Evolutionary conservation across 805 yeast genomes (phyloP).

Genomic region (Barnettozyma sucrosica): DNA sequence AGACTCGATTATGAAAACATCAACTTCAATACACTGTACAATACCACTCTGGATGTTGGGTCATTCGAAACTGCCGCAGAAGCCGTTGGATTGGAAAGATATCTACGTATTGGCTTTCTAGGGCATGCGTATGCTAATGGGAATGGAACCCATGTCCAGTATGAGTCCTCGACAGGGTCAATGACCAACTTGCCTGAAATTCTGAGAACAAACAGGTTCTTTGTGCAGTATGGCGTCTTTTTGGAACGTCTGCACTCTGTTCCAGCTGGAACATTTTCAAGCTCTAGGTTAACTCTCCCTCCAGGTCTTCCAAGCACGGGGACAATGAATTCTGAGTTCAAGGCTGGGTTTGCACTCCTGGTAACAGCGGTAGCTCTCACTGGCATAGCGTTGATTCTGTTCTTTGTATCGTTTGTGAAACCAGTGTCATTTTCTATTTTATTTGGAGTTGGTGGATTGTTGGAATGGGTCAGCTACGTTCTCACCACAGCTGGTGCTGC

Average conservation of each 20-base stretch:
- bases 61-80: neutral
- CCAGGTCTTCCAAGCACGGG: neutral
- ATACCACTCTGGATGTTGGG: neutral
- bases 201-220: conserved; percentile 1
- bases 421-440: neutral
- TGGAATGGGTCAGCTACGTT: neutral
- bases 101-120: conserved; percentile 1
- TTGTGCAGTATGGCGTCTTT: neutral
- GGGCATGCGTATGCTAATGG: neutral
- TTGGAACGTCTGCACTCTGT: neutral
- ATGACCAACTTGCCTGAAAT: neutral
- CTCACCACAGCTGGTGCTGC: conserved; percentile 1
- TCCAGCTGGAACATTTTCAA: neutral
- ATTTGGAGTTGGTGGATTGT: conserved; percentile 1
- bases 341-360: neutral
- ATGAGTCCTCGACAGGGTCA: neutral
- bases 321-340: neutral
- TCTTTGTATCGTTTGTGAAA: neutral
- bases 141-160: neutral
- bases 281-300: neutral
- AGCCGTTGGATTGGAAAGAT: neutral
- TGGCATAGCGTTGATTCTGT: neutral
- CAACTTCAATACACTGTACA: conserved; percentile 1
- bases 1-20: neutral
- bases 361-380: neutral